Conservation (phyloP, 768 basidiomycete genomes). For the Lactifluus volemus region DNA sequence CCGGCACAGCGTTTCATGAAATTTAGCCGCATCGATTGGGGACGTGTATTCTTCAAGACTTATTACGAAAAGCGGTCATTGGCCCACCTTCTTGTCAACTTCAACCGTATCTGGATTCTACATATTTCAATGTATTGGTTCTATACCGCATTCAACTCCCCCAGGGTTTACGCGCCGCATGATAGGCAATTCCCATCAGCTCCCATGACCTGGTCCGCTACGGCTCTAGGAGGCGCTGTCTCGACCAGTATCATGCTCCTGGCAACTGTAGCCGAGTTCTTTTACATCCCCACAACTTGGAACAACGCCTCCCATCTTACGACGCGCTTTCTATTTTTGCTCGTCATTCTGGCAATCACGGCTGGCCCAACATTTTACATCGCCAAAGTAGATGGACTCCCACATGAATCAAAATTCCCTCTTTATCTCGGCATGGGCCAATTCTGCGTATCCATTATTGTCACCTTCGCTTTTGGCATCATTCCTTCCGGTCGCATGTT, state of each 20-base stretch:
- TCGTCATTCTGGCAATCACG: slow-evolving; percentile 88
- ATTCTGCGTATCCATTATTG: slow-evolving; percentile 83
- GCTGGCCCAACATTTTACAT: slow-evolving; percentile 93
- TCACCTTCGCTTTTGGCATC: slow-evolving; percentile 74
- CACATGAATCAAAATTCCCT: slow-evolving; percentile 55
- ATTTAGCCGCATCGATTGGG: slow-evolving; percentile 90
- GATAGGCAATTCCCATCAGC: slow-evolving; percentile 61
- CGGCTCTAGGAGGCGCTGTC: slow-evolving; percentile 92
- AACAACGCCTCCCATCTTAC: slow-evolving; percentile 97
- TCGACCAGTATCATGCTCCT: slow-evolving; percentile 89
- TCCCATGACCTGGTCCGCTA: slow-evolving; percentile 92
- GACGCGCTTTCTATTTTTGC: slow-evolving; percentile 84
- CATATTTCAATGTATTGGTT: slow-evolving; percentile 93
- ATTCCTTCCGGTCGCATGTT: slow-evolving; percentile 98
- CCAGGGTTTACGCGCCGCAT: slow-evolving; percentile 75
- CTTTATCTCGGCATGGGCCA: slow-evolving; percentile 91
- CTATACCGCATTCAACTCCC: slow-evolving; percentile 97
- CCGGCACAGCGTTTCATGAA: slow-evolving; percentile 92
- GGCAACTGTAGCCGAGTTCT: slow-evolving; percentile 91
- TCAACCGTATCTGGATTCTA: slow-evolving; percentile 98
- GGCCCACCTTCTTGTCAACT: slow-evolving; percentile 93
- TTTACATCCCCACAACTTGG: slow-evolving; percentile 98
- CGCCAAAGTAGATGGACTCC: slow-evolving; percentile 66
- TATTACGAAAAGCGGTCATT: slow-evolving; percentile 94
- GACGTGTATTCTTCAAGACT: slow-evolving; percentile 95